These are phyloP conservation scores for Suhomyces maxii DNA, from an alignment of 1,139 yeast species.

Conservation along the genomic window DNA sequence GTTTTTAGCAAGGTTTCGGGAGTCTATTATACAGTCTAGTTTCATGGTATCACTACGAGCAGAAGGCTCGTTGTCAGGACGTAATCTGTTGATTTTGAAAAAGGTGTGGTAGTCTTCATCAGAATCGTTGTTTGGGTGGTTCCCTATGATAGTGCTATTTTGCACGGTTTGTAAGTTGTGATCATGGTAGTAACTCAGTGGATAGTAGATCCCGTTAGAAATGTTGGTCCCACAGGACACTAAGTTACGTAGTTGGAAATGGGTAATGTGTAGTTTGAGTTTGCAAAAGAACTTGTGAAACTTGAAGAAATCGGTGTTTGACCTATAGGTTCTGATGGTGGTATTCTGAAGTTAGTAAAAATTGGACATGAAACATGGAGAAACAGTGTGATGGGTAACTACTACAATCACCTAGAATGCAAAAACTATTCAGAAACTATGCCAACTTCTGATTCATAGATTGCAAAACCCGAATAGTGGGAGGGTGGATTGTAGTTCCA, in stretches of 20 bases:
- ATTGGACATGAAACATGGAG: neutral
- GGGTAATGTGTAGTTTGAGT: slow-evolving; percentile 52
- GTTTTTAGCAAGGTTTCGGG: slow-evolving; percentile 30
- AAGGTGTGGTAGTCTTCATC: slow-evolving; percentile 31
- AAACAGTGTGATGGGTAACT: no score
- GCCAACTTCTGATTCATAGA: no score
- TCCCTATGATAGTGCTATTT: slow-evolving; percentile 9
- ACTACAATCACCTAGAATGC: no score
- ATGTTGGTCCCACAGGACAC: slow-evolving; percentile 44
- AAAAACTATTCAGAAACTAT: no score
- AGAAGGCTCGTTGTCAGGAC: slow-evolving; percentile 25
- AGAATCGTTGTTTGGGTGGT: slow-evolving; percentile 1
- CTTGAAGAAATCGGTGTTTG: slow-evolving; percentile 35
- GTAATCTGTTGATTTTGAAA: slow-evolving; percentile 39
- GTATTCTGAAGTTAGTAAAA: slow-evolving; percentile 24
- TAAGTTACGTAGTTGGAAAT: slow-evolving; percentile 57
- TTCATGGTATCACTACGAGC: slow-evolving; percentile 28
- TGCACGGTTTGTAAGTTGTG: slow-evolving; percentile 25
- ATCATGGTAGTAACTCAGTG: slow-evolving; percentile 41
- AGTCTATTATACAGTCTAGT: slow-evolving; percentile 41
- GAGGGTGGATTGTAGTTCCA: no score
- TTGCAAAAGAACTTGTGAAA: slow-evolving; percentile 45
- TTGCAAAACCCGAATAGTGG: no score
- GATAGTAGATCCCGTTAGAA: slow-evolving; percentile 41
- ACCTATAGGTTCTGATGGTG: slow-evolving; percentile 20